Conservation (phyloP, 495 filamentous ascomycete species). For the Cryomyces minteri region DNA sequence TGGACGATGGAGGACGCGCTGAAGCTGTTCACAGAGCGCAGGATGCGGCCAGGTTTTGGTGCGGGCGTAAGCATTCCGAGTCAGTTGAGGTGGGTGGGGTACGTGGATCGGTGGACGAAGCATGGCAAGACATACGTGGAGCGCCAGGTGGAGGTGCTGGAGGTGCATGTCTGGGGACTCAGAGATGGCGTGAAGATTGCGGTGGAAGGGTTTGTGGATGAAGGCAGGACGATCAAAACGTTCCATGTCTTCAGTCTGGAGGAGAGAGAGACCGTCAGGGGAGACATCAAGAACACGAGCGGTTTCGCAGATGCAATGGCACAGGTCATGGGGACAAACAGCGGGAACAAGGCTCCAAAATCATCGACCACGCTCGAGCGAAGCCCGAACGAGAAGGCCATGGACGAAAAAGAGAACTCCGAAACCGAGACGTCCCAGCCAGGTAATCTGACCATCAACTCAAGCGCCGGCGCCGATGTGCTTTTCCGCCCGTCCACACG, state of each 20-base stretch:
- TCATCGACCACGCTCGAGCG: neutral
- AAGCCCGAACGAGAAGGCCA: neutral
- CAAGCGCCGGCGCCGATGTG: constrained; percentile 23
- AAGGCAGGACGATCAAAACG: constrained; percentile 68
- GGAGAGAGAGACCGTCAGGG: constrained; percentile 51
- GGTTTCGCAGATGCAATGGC: constrained; percentile 30
- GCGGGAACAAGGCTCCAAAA: constrained; percentile 9
- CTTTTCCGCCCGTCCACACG: constrained; percentile 54
- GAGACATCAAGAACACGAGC: constrained; percentile 19
- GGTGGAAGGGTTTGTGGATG: constrained; percentile 70
- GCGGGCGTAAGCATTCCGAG: constrained; percentile 84
- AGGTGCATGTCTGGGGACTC: constrained; percentile 81
- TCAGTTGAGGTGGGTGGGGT: constrained; percentile 75
- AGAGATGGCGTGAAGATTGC: constrained; percentile 73
- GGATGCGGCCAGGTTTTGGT: constrained; percentile 82
- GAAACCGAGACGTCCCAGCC: neutral
- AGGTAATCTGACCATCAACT: neutral
- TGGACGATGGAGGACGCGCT: constrained; percentile 69
- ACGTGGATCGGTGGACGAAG: constrained; percentile 74
- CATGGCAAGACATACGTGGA: constrained; percentile 66
- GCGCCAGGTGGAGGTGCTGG: constrained; percentile 62
- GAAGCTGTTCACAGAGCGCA: constrained; percentile 61
- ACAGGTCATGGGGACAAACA: constrained; percentile 19
- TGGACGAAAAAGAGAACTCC: neutral
- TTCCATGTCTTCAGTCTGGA: constrained; percentile 61